Evolutionary conservation across 192 early-diverging fungal species (phyloP).

Genomic region (Lunasporangiospora selenospora): DNA sequence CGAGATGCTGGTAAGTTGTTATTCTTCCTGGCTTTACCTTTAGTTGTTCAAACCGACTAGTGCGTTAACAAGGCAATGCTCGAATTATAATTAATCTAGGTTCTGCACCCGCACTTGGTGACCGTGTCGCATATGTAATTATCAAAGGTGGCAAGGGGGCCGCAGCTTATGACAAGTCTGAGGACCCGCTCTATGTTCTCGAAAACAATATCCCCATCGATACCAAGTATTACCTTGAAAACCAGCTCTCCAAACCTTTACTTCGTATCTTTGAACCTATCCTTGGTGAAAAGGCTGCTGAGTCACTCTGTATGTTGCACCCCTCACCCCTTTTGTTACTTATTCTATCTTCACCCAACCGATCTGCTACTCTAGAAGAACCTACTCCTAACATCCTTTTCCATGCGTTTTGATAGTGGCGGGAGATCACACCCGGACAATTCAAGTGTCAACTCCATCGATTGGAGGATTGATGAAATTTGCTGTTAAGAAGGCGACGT

Average conservation of each 20-base stretch:
- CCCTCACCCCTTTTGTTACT: not conserved
- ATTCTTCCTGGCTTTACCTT: not conserved
- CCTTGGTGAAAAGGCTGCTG: slow-evolving; percentile 87
- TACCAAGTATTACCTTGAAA: slow-evolving; percentile 95
- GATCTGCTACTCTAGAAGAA: not conserved
- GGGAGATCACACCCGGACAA: slow-evolving; percentile 79
- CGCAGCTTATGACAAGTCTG: slow-evolving; percentile 96
- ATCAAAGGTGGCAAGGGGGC: slow-evolving; percentile 86
- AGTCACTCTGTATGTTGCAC: slow-evolving; percentile 69
- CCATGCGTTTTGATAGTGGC: slow-evolving; percentile 45
- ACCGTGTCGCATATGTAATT: slow-evolving; percentile 97
- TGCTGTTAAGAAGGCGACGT: slow-evolving; percentile 89
- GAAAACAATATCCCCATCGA: slow-evolving; percentile 99
- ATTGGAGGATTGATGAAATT: slow-evolving; percentile 95
- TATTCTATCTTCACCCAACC: slow-evolving; percentile 8
- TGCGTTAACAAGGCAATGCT: not conserved
- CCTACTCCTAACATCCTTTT: slow-evolving; percentile 8
- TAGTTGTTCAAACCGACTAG: slow-evolving; percentile 1
- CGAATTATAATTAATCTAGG: slow-evolving; percentile 40
- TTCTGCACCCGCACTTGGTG: slow-evolving; percentile 94
- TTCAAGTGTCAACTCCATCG: slow-evolving; percentile 88
- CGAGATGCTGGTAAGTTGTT: slow-evolving; percentile 77
- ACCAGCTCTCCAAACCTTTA: slow-evolving; percentile 94
- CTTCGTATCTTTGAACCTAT: slow-evolving; percentile 97
- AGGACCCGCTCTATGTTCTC: slow-evolving; percentile 98